phyloP scores from a whole-genome alignment of 257 asterid species.

The Penstemon eatonii region DNA sequence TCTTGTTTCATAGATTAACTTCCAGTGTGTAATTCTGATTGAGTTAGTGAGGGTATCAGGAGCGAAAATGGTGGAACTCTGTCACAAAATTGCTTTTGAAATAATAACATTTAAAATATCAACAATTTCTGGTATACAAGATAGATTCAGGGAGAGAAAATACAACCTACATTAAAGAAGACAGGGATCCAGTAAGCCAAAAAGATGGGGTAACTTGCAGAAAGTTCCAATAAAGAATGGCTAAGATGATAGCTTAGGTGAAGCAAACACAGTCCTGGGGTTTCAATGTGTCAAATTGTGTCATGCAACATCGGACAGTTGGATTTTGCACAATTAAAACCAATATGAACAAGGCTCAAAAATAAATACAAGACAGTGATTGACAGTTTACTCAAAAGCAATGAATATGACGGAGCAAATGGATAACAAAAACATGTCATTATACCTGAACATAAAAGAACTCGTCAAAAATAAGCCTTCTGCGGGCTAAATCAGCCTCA shows the following conservation, averaged over 20 bases:
- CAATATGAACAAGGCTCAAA: constrained; percentile 14
- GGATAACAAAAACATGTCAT: constrained; percentile 10
- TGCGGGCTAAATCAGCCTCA: constrained; percentile 86
- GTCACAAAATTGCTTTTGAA: too few relatives aligned
- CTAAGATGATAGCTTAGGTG: not conserved
- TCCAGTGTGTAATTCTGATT: not conserved
- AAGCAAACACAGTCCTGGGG: constrained; percentile 7
- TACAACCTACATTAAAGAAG: not conserved
- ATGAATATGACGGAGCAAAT: not conserved
- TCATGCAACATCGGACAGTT: constrained; percentile 2
- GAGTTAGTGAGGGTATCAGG: not conserved
- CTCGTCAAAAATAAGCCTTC: constrained; percentile 95
- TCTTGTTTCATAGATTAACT: not conserved
- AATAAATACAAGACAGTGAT: not conserved
- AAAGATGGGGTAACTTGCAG: constrained; percentile 2
- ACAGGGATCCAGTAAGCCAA: not conserved
- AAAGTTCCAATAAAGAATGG: not conserved
- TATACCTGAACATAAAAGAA: constrained; percentile 93
- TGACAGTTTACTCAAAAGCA: not conserved
- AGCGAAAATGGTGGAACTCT: not conserved
- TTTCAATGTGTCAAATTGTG: constrained; percentile 7
- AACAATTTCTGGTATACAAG: not conserved
- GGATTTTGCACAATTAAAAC: constrained; percentile 5
- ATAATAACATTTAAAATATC: too few relatives aligned
- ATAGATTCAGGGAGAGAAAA: not conserved